Base-by-base conservation (phyloP, 2,329 filamentous ascomycete species). In the Pseudopithomyces chartarum region DNA sequence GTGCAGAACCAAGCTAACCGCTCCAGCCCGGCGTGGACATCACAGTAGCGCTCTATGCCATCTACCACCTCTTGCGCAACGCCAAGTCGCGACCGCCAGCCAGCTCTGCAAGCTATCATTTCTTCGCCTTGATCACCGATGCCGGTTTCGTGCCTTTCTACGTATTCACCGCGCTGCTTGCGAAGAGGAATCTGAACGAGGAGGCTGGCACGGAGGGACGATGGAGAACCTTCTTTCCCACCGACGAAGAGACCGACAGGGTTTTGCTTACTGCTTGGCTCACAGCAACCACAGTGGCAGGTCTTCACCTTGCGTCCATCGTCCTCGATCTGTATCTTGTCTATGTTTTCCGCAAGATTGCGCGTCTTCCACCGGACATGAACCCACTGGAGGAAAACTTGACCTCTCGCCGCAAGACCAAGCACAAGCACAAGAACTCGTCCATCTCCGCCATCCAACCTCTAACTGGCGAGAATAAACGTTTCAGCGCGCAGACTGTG, bases 331-430 rank as follows among this genome's bases (percentile, higher is more conserved):
- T 91, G 32, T 97, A 90, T 78, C 81, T 98, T 23, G 86, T 87
- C 15, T 73, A 90, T 51, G 85, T 90, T 64, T 98, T 97, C 85
- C 86, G 88, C 39, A 89, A 90, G 69, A 97, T 98, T 67, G 82
- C 87, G 5, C 81, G 83, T 19, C 84, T 97, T 73, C 94, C 94
- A 6, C 93, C 94, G 0, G 94, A 98, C 70, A 92, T 97, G 90
- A 98, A 98, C 73, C 94, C 94, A 1, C 82, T 98, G 13, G 93
- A 97, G 73, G 87, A 90, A 63, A 88, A 94, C 67, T 79, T 96
- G 56, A 97, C 92, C 1, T 87, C 91, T 11, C 85, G 88, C 22
- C 67, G 79, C 77, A 55, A 81, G 78, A 70, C 74, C 63, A 76
- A 80, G 66, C 92, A 96, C 77, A 93, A 92, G 80, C 86, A 90